phyloP scores from a whole-genome alignment of 305 asterid genomes.

The Solanum hybrid region DNA sequence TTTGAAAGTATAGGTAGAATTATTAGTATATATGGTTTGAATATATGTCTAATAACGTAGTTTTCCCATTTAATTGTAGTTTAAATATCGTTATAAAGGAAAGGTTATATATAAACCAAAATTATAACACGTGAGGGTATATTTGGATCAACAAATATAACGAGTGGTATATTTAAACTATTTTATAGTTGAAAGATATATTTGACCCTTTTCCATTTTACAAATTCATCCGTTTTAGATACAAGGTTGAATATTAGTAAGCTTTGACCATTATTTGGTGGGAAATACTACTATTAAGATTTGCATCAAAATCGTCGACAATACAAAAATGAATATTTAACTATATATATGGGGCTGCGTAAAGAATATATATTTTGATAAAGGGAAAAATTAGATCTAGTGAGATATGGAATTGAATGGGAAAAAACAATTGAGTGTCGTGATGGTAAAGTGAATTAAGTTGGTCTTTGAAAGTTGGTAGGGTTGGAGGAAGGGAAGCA shows the following conservation, averaged over 20 bases:
- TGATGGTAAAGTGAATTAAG: background rate
- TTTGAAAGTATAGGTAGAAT: no score
- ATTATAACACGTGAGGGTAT: background rate
- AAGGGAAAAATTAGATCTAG: background rate
- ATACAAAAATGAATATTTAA: background rate
- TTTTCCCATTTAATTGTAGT: no score
- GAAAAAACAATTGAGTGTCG: background rate
- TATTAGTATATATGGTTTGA: no score
- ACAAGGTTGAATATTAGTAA: background rate
- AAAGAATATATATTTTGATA: background rate
- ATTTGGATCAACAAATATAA: background rate
- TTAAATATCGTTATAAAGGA: background rate
- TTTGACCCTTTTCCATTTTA: background rate
- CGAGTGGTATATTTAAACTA: background rate
- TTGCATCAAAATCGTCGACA: background rate
- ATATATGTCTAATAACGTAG: background rate
- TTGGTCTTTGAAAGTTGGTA: background rate
- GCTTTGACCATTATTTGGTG: background rate
- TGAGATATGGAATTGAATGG: background rate
- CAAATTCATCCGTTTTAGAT: background rate
- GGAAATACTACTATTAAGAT: background rate
- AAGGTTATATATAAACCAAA: no score
- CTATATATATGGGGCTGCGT: background rate
- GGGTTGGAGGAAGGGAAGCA: background rate
- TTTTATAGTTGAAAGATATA: background rate